phyloP scores from a whole-genome alignment of 2,329 filamentous ascomycete genomes.

The Penicillium psychrosexuale region DNA sequence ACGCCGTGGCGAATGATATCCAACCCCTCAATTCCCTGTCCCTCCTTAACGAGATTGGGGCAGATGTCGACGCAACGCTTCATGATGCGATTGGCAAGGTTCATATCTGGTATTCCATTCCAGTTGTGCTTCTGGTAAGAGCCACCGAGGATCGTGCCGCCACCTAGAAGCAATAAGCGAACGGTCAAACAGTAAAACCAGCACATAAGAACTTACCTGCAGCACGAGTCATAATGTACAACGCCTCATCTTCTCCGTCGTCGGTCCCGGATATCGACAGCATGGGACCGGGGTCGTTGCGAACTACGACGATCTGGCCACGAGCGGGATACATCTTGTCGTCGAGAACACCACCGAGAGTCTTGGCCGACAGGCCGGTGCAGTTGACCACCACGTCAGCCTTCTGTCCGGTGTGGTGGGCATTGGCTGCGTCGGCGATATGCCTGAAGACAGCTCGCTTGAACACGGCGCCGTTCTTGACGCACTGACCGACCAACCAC shows the following conservation, averaged over 20 bases:
- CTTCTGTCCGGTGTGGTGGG: conserved; percentile 56
- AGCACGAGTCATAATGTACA: conserved; percentile 81
- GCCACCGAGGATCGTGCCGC: conserved; percentile 82
- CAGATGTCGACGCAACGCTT: conserved; percentile 52
- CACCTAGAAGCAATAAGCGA: conserved; percentile 46
- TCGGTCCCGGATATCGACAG: conserved; percentile 67
- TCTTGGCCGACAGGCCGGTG: conserved; percentile 71
- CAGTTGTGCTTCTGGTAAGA: conserved; percentile 76
- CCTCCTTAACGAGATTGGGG: conserved; percentile 51
- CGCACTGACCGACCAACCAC: conserved; percentile 78
- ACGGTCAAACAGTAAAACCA: neutral
- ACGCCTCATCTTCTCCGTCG: conserved; percentile 67
- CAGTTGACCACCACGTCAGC: conserved; percentile 78
- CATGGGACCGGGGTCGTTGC: conserved; percentile 74
- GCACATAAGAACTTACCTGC: conserved; percentile 25
- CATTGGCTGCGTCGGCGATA: conserved; percentile 63
- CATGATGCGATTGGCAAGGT: conserved; percentile 81
- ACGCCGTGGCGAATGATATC: conserved; percentile 78
- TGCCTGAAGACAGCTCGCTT: conserved; percentile 64
- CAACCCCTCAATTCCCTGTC: conserved; percentile 64
- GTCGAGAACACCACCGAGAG: conserved; percentile 79
- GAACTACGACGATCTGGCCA: conserved; percentile 79
- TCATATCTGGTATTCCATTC: conserved; percentile 75
- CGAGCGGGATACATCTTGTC: conserved; percentile 68
- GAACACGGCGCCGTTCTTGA: conserved; percentile 67